Evolutionary conservation across 768 basidiomycete genomes (phyloP).

Genomic region (Flagelloscypha sp.): DNA sequence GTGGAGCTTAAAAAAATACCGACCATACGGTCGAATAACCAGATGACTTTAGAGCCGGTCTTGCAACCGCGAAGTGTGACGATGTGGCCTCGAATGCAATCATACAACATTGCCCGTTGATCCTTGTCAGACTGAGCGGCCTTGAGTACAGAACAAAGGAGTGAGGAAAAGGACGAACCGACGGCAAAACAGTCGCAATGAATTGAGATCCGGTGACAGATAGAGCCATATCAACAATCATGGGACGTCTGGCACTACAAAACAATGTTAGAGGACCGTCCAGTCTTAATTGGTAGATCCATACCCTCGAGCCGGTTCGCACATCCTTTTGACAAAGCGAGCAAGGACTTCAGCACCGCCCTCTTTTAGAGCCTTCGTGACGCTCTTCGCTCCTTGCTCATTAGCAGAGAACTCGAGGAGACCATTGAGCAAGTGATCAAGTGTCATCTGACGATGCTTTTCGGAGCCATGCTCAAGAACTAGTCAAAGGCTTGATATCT

Average conservation of each 20-base stretch:
- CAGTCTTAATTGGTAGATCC: slow-evolving; percentile 10
- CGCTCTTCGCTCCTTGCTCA: slow-evolving; percentile 82
- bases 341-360: slow-evolving; percentile 71
- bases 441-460: slow-evolving; percentile 63
- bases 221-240: slow-evolving; percentile 79
- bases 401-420: slow-evolving; percentile 72
- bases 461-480: slow-evolving; percentile 81
- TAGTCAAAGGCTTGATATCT: slow-evolving; percentile 18
- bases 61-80: slow-evolving; percentile 87
- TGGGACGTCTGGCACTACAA: slow-evolving; percentile 60
- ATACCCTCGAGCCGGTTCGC: slow-evolving; percentile 77
- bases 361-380: slow-evolving; percentile 82
- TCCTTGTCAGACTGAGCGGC: slow-evolving; percentile 68
- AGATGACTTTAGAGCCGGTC: slow-evolving; percentile 87
- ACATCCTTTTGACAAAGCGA: slow-evolving; percentile 71
- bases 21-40: no score
- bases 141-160: slow-evolving; percentile 7
- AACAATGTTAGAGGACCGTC: slow-evolving; percentile 6
- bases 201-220: slow-evolving; percentile 81
- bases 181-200: slow-evolving; percentile 74
- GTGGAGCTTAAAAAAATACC: no score
- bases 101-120: slow-evolving; percentile 72
- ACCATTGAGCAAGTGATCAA: slow-evolving; percentile 72
- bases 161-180: slow-evolving; percentile 32
- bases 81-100: slow-evolving; percentile 81